Percentiles rank a stretch among this genome's conserved stretches.
Conservation (phyloP, 176 grass and related monocot species). For the Tuctoria greenei region DNA sequence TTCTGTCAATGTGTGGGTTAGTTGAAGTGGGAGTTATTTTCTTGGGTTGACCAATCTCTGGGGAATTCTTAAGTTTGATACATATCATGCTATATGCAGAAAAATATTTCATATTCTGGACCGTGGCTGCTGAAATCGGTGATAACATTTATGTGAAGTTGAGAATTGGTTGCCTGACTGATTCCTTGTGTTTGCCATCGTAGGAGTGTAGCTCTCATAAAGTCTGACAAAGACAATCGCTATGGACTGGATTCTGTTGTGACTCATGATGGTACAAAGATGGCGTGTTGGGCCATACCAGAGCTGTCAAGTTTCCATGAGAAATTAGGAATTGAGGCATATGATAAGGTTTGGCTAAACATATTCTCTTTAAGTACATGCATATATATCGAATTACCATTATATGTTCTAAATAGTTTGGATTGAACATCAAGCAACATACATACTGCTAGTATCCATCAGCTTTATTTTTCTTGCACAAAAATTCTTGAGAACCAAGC, state of each 20-base stretch:
- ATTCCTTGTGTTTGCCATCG: not conserved
- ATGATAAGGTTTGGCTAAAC: constrained; percentile 58
- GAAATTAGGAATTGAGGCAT: constrained; percentile 66
- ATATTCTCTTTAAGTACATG: not conserved
- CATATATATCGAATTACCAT: not conserved
- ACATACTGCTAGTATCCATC: constrained; percentile 8
- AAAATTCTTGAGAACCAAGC: not conserved
- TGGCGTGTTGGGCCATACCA: constrained; percentile 66
- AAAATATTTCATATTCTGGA: not conserved
- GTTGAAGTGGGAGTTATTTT: not conserved
- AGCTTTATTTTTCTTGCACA: not conserved
- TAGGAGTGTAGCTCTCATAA: constrained; percentile 78
- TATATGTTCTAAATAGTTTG: not conserved
- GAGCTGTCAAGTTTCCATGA: constrained; percentile 65
- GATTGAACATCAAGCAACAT: constrained; percentile 11
- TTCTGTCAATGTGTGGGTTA: not conserved
- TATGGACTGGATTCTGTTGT: constrained; percentile 74
- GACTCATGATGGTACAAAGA: constrained; percentile 81
- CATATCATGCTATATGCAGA: not conserved
- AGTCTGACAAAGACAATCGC: constrained; percentile 79
- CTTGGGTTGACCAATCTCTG: not conserved
- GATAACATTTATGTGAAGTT: not conserved
- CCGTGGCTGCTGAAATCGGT: not conserved
- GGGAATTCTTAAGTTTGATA: not conserved
- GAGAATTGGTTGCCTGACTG: not conserved